phyloP scores from a whole-genome alignment of 257 asterid species.

The Mentha longifolia region DNA sequence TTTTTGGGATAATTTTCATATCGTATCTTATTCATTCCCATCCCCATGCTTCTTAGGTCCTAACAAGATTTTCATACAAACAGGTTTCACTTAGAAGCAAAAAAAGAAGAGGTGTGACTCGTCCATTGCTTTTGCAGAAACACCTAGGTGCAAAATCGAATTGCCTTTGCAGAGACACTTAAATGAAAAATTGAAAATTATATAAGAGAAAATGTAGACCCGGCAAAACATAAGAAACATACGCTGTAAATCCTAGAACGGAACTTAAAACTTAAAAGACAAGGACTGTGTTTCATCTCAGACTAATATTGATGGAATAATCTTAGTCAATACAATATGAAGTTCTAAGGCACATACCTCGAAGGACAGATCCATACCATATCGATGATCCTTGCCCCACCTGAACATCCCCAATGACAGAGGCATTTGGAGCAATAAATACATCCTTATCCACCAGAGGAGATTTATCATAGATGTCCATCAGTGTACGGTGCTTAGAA shows the following conservation, averaged over 20 bases:
- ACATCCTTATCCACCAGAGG: slow-evolving; percentile 75
- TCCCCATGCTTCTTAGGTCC: no score
- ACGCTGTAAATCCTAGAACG: neutral
- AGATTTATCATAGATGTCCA: slow-evolving; percentile 69
- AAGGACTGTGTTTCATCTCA: slow-evolving; percentile 15
- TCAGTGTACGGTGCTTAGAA: slow-evolving; percentile 85
- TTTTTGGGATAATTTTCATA: no score
- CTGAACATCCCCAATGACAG: slow-evolving; percentile 77
- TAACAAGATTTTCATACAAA: neutral
- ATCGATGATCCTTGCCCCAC: slow-evolving; percentile 76
- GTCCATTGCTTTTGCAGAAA: neutral
- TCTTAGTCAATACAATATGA: neutral
- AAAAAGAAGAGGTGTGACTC: neutral
- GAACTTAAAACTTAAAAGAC: slow-evolving; percentile 4
- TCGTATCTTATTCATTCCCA: no score
- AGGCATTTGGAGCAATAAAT: slow-evolving; percentile 85
- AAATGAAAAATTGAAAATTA: neutral
- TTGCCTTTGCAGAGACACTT: neutral
- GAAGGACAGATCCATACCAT: slow-evolving; percentile 88
- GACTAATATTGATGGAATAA: slow-evolving; percentile 9
- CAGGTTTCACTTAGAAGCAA: slow-evolving; percentile 6
- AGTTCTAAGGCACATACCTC: slow-evolving; percentile 51
- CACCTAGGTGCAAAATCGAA: neutral
- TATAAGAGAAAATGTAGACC: neutral
- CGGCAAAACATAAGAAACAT: neutral